A percentile compares a stretch with the other conserved stretches of the same genome.
These are phyloP conservation scores for Phaseolus lunatus DNA, from an alignment of 306 rosid genomes.

Conservation along the genomic window DNA sequence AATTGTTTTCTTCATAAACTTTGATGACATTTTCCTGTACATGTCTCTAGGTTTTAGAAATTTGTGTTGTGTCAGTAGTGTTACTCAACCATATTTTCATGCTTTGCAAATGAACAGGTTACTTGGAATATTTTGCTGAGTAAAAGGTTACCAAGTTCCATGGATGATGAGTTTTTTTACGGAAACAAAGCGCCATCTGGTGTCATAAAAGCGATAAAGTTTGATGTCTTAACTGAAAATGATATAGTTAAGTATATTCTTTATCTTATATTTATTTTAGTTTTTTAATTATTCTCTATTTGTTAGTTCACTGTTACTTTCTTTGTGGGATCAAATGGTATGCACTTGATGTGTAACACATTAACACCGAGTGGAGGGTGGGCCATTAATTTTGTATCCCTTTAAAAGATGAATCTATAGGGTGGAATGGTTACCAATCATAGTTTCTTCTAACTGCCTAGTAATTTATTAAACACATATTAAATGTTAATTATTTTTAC, in stretches of 20 bases:
- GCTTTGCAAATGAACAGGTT: slow-evolving; percentile 51
- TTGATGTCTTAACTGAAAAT: slow-evolving; percentile 53
- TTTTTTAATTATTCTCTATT: slow-evolving; percentile 15
- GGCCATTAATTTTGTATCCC: slow-evolving; percentile 25
- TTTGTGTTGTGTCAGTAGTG: background rate
- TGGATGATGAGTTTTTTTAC: slow-evolving; percentile 59
- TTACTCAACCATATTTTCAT: background rate
- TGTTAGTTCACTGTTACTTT: slow-evolving; percentile 18
- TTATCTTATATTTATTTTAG: slow-evolving; percentile 29
- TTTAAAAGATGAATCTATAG: slow-evolving; percentile 26
- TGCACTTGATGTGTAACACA: slow-evolving; percentile 2
- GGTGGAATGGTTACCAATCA: slow-evolving; percentile 31
- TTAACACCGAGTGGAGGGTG: slow-evolving; percentile 35
- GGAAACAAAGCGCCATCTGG: slow-evolving; percentile 55
- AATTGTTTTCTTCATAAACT: background rate
- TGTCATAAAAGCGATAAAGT: slow-evolving; percentile 54
- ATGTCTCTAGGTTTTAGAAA: background rate
- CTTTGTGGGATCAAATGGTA: slow-evolving; percentile 17
- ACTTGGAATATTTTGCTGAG: slow-evolving; percentile 46
- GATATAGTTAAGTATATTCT: slow-evolving; percentile 68
- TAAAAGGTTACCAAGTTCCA: slow-evolving; percentile 51
- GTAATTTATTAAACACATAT: slow-evolving; percentile 25
- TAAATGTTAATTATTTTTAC: slow-evolving; percentile 41
- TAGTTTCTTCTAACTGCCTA: slow-evolving; percentile 14
- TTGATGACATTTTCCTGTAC: background rate